phyloP scores from a whole-genome alignment of 2,329 filamentous ascomycete species.

The Phaeosphaeria sp. region DNA sequence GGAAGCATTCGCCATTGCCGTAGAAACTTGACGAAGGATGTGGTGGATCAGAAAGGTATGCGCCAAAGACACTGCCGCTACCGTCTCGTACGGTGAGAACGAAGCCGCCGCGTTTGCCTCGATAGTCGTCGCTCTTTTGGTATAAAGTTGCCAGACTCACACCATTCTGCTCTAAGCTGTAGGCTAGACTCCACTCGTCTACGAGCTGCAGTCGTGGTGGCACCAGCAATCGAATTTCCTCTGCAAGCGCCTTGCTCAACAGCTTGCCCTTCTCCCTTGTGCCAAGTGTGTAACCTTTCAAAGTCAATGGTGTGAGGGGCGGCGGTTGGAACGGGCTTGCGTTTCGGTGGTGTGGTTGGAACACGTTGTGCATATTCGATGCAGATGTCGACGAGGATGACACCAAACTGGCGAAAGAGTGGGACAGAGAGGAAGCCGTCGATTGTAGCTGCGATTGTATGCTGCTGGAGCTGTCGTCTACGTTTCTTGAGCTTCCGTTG shows the following conservation, averaged over 20 bases:
- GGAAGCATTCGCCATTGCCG: conserved; percentile 94
- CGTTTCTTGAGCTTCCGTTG: conserved; percentile 12
- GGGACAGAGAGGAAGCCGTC: conserved; percentile 31
- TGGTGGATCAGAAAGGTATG: conserved; percentile 89
- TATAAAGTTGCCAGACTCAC: conserved; percentile 88
- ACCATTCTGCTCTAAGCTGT: conserved; percentile 91
- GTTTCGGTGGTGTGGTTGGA: conserved; percentile 66
- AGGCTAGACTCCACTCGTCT: conserved; percentile 85
- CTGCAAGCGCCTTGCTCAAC: conserved; percentile 76
- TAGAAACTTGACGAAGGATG: conserved; percentile 85
- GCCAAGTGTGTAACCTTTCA: conserved; percentile 69
- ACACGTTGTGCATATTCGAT: conserved; percentile 63
- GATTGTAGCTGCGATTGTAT: conserved; percentile 29
- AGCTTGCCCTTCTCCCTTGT: conserved; percentile 69
- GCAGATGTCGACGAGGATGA: conserved; percentile 17
- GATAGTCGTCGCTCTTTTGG: conserved; percentile 72
- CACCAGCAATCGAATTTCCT: conserved; percentile 89
- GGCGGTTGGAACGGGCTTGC: conserved; percentile 85
- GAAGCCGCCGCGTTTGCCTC: conserved; percentile 78
- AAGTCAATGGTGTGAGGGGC: conserved; percentile 79
- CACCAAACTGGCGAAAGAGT: conserved; percentile 48
- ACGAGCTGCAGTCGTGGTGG: conserved; percentile 85
- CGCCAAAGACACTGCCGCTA: conserved; percentile 83
- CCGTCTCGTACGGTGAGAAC: conserved; percentile 86
- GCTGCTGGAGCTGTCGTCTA: conserved; percentile 10